Conservation (phyloP, 1,284 basidiomycete genomes). For the Microbotryum intermedium region DNA sequence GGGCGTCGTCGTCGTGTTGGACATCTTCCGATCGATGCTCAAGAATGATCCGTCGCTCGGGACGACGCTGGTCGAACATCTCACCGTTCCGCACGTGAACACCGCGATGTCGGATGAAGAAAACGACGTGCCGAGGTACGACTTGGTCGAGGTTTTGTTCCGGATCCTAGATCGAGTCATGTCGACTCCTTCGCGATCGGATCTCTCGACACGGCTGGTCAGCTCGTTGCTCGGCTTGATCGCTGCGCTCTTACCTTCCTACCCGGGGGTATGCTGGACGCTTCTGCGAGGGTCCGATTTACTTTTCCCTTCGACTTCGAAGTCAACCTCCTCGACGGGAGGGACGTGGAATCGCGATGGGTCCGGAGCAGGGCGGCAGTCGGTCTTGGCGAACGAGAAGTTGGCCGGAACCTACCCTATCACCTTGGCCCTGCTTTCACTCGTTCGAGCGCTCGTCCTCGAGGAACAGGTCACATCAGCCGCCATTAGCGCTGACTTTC, state of each 20-base stretch:
- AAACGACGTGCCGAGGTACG: constrained; percentile 49
- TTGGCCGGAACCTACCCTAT: constrained; percentile 65
- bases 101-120: neutral
- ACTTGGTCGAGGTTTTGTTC: constrained; percentile 67
- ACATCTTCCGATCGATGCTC: constrained; percentile 66
- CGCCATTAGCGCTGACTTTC: constrained; percentile 46
- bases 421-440: constrained; percentile 64
- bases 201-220: constrained; percentile 55
- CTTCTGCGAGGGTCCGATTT: constrained; percentile 67
- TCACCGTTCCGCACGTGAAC: constrained; percentile 43
- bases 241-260: constrained; percentile 62
- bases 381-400: constrained; percentile 62
- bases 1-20: constrained; percentile 63
- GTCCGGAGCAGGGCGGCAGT: constrained; percentile 42
- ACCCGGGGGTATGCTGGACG: constrained; percentile 73
- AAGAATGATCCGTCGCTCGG: constrained; percentile 58
- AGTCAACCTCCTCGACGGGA: constrained; percentile 5
- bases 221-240: constrained; percentile 70
- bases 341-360: constrained; percentile 46
- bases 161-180: constrained; percentile 76
- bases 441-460: constrained; percentile 63
- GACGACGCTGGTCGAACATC: constrained; percentile 55
- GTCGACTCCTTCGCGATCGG: constrained; percentile 43
- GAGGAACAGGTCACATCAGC: constrained; percentile 44
- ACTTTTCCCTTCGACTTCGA: constrained; percentile 52